These are phyloP conservation scores for Galerina sulciceps DNA, from an alignment of 768 basidiomycete species.

Conservation along the genomic window DNA sequence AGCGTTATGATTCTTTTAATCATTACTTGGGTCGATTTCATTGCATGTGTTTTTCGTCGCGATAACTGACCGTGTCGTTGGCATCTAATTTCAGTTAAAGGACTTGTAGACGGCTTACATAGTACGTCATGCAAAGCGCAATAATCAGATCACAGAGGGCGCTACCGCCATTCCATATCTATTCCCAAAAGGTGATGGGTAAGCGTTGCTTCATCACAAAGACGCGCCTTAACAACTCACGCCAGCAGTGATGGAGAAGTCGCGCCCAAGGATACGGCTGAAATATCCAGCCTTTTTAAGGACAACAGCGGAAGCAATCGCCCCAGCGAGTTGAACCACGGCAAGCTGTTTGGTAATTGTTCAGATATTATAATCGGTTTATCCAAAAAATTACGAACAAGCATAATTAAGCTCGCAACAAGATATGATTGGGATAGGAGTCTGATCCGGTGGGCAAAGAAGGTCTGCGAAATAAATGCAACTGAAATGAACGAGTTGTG, in stretches of 20 bases:
- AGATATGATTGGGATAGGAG: slow-evolving; percentile 8
- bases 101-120: slow-evolving; percentile 2
- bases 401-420: slow-evolving; percentile 4
- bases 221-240: background rate
- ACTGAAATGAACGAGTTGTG: slow-evolving; percentile 8
- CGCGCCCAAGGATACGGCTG: background rate
- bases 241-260: slow-evolving; percentile 5
- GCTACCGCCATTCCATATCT: slow-evolving; percentile 22
- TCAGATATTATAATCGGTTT: background rate
- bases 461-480: slow-evolving; percentile 19
- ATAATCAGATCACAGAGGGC: slow-evolving; percentile 19
- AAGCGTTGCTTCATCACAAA: background rate
- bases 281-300: background rate
- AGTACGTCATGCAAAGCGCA: slow-evolving; percentile 19
- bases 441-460: slow-evolving; percentile 17
- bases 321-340: slow-evolving; percentile 15
- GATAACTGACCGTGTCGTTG: no score
- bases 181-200: background rate
- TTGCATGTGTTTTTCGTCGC: background rate
- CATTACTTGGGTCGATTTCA: background rate
- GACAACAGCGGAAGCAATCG: slow-evolving; percentile 6
- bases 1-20: slow-evolving; percentile 1
- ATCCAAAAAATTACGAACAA: background rate
- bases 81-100: no score
- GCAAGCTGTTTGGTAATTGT: slow-evolving; percentile 5